A percentile compares a stretch with the other conserved stretches of the same genome.
These are phyloP conservation scores for Bruguiera hainesii DNA, from an alignment of 441 rosid species.

Conservation along the genomic window DNA sequence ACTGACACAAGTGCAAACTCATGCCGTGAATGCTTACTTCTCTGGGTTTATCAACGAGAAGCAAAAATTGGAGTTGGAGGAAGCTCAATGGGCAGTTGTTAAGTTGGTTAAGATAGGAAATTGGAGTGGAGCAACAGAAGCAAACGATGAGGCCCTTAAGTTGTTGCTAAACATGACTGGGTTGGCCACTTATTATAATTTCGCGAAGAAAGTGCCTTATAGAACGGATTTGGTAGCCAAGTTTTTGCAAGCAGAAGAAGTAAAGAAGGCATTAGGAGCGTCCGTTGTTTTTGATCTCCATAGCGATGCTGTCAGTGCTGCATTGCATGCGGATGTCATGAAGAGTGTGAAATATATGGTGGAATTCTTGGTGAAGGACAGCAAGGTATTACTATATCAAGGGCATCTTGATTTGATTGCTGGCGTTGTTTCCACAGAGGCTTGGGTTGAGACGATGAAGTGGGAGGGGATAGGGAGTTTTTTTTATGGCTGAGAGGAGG, in stretches of 20 bases:
- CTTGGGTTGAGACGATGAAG: slow-evolving; percentile 72
- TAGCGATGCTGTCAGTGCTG: slow-evolving; percentile 39
- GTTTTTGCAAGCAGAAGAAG: slow-evolving; percentile 39
- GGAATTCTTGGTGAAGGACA: slow-evolving; percentile 52
- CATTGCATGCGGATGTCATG: slow-evolving; percentile 57
- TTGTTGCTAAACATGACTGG: slow-evolving; percentile 62
- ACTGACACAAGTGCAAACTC: slow-evolving; percentile 50
- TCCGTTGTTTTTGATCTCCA: slow-evolving; percentile 49
- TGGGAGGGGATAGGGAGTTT: slow-evolving; percentile 56
- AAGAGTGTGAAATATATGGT: slow-evolving; percentile 82
- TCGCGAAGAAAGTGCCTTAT: slow-evolving; percentile 41
- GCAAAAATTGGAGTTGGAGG: slow-evolving; percentile 55
- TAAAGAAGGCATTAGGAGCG: slow-evolving; percentile 43
- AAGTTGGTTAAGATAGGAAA: slow-evolving; percentile 33
- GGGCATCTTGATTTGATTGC: slow-evolving; percentile 64
- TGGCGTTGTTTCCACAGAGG: slow-evolving; percentile 74
- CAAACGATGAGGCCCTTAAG: slow-evolving; percentile 36
- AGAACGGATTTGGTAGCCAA: slow-evolving; percentile 36
- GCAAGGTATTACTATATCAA: slow-evolving; percentile 65
- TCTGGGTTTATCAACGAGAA: slow-evolving; percentile 67
- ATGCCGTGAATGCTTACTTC: slow-evolving; percentile 55
- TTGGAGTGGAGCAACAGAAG: slow-evolving; percentile 67
- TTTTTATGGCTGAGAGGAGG: slow-evolving; percentile 45
- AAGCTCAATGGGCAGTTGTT: slow-evolving; percentile 45
- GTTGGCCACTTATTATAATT: slow-evolving; percentile 65